phyloP scores from a whole-genome alignment of 2,329 filamentous ascomycete genomes.

The Harringtonia aguacate region DNA sequence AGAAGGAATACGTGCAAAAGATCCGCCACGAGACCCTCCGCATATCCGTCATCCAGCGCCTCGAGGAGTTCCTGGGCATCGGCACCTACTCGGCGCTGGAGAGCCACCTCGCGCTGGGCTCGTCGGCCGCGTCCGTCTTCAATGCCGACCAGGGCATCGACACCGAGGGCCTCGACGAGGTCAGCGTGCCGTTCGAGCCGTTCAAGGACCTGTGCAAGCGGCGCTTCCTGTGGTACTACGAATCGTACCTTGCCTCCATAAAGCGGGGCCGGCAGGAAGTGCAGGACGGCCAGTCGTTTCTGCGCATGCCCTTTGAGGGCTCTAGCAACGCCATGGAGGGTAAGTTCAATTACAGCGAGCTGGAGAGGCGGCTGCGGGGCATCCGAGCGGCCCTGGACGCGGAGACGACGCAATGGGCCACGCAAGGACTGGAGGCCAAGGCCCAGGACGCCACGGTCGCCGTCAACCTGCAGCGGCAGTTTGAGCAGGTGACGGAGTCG shows the following conservation, averaged over 20 bases:
- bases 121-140: not conserved
- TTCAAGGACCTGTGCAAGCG: constrained; percentile 88
- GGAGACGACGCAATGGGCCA: constrained; percentile 63
- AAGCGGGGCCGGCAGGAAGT: constrained; percentile 53
- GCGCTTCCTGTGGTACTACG: constrained; percentile 92
- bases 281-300: constrained; percentile 53
- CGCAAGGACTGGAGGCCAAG: constrained; percentile 53
- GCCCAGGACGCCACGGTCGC: constrained; percentile 63
- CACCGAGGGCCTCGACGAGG: constrained; percentile 38
- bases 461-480: constrained; percentile 73
- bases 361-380: constrained; percentile 56
- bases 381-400: constrained; percentile 62
- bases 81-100: constrained; percentile 19
- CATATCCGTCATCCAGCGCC: constrained; percentile 72
- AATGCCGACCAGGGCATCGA: constrained; percentile 34
- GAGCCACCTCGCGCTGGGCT: too few species aligned
- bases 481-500: constrained; percentile 66
- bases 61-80: constrained; percentile 70
- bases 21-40: constrained; percentile 86
- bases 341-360: constrained; percentile 66
- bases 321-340: constrained; percentile 73
- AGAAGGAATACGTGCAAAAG: constrained; percentile 71
- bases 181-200: constrained; percentile 57
- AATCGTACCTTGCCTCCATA: constrained; percentile 68
- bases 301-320: constrained; percentile 81